phyloP scores from a whole-genome alignment of 345 rosid genomes.

The Populus alba region DNA sequence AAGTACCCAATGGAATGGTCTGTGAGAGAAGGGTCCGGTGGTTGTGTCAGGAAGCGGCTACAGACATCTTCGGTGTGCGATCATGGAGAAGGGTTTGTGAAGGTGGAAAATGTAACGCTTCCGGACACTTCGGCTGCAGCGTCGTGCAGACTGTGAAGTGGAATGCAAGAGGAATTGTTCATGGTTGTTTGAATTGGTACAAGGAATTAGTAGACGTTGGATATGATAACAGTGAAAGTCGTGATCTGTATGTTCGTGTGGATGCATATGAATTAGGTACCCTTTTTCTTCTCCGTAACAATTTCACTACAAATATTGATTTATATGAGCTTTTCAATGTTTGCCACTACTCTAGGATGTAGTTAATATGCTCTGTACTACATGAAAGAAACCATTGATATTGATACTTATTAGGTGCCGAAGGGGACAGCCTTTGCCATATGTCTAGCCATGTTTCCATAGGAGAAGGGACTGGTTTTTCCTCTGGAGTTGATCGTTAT shows the following conservation, averaged over 20 bases:
- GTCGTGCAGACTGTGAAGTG: background rate
- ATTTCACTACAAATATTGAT: no score
- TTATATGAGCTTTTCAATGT: no score
- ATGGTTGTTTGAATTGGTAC: constrained; percentile 15
- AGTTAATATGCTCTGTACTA: no score
- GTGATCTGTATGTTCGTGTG: constrained; percentile 8
- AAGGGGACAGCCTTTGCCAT: no score
- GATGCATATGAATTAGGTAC: constrained; percentile 15
- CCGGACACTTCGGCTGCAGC: background rate
- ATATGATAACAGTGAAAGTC: background rate
- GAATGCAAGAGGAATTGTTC: constrained; percentile 10
- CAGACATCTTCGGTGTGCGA: background rate
- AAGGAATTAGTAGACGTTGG: background rate
- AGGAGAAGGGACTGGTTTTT: no score
- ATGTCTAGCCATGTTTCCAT: no score
- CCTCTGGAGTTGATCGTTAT: no score
- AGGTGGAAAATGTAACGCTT: background rate
- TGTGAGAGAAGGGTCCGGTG: constrained; percentile 2
- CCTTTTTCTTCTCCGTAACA: no score
- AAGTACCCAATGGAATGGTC: background rate
- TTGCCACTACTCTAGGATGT: no score
- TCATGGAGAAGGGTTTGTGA: background rate
- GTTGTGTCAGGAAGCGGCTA: constrained; percentile 12
- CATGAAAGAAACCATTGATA: no score
- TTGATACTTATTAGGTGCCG: no score